Evolutionary conservation across 1,284 basidiomycete genomes (phyloP), one percentile per base, ranked within the genome.

Genomic region (Ganoderma lingzhi): DNA sequence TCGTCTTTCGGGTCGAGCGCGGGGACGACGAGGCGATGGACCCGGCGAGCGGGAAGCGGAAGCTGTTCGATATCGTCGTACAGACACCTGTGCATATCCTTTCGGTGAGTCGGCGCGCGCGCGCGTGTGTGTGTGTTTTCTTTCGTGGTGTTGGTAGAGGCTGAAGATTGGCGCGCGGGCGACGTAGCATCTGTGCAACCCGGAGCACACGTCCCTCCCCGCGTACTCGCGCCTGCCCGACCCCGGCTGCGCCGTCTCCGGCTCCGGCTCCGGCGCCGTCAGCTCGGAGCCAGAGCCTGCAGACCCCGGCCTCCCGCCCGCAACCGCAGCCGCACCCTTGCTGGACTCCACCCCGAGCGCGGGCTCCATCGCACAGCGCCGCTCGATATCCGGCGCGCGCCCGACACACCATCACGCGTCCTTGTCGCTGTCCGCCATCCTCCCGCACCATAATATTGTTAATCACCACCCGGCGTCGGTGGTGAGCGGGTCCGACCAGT

Each of bases 31-130:
- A 81, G 35, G 84, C 86, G 41, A 64, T 93, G 8, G 94, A 95
- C 75, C 75, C 86, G 17, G 91, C 90, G 79, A 89, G 84, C 3
- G 87, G 92, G 53, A 92, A 88, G 78, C 85, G 89, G 71, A 96
- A 95, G 80, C 80, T 93, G 76, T 96, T 94, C 81, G 97, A 98
- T 80, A 96, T 99, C 75, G 92, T 96, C 63, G 91, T 99, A 67
- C 94, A 95, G 76, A 89, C 89, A 0, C 94, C 95, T 0, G 85
- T 96, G 37, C 88, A 92, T 67, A 89, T 96, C 67, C 86, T 95
- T 64, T 94, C 93, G 9, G 94, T 95, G 69, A 83, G 92, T 82
- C 55, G 23, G 23, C 23, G 23, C 23, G 23, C 78, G 23, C 78
- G 41, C 17, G 1, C 44, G 12, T 6, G 23, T 23, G 23, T 23